Conservation (phyloP, 2,329 filamentous ascomycete species). For the Nothopassalora personata region DNA sequence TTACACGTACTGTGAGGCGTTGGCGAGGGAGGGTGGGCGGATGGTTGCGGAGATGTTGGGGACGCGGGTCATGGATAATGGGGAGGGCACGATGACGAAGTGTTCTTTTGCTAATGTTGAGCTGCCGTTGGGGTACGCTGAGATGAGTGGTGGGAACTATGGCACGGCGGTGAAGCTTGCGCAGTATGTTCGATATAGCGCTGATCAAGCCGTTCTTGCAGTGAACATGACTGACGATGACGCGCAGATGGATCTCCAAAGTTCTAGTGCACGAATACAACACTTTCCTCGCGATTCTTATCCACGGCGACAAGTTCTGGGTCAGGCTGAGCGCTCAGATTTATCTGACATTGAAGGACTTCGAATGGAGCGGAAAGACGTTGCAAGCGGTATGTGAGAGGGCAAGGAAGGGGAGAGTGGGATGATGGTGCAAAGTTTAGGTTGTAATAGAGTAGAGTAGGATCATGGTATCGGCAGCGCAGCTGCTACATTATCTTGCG, state of each 20-base stretch:
- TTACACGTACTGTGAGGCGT: conserved; percentile 53
- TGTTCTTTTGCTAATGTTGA: conserved; percentile 70
- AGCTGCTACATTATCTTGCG: no score
- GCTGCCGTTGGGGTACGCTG: conserved; percentile 55
- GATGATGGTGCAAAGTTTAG: conserved; percentile 21
- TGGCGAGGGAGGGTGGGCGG: conserved; percentile 61
- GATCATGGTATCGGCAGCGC: background rate
- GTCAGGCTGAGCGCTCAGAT: conserved; percentile 72
- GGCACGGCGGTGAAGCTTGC: conserved; percentile 35
- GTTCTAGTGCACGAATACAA: conserved; percentile 53
- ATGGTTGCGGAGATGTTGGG: conserved; percentile 58
- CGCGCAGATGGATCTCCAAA: conserved; percentile 34
- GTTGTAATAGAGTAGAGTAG: background rate
- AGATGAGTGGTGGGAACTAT: conserved; percentile 30
- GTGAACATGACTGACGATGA: background rate
- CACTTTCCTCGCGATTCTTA: conserved; percentile 64
- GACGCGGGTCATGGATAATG: conserved; percentile 68
- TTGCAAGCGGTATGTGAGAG: conserved; percentile 54
- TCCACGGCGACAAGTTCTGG: conserved; percentile 62
- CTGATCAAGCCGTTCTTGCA: background rate
- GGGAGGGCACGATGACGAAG: conserved; percentile 53
- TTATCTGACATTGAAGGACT: conserved; percentile 76
- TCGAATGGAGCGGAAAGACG: conserved; percentile 60
- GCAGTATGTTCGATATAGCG: conserved; percentile 16
- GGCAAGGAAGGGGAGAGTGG: conserved; percentile 44